Percentiles rank a stretch among this genome's conserved stretches.
phyloP scores from a whole-genome alignment of 2,329 filamentous ascomycete genomes.

The Coniochaeta ligniaria region DNA sequence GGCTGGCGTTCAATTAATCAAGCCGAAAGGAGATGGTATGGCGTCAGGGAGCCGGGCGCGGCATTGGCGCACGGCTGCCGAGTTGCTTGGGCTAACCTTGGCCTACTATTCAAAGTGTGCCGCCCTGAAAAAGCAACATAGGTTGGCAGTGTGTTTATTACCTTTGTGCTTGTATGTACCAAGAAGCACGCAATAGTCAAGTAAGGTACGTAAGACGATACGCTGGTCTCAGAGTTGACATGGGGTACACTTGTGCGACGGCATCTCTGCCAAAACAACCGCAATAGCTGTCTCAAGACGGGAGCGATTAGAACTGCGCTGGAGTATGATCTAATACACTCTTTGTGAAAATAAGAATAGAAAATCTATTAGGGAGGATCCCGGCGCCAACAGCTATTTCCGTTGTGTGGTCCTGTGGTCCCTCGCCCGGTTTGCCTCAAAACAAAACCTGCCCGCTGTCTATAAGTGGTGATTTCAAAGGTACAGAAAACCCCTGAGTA shows the following conservation, averaged over 20 bases:
- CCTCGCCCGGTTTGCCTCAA: background rate
- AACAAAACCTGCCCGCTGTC: background rate
- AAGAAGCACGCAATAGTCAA: background rate
- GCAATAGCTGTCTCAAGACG: no score
- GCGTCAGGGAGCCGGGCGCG: background rate
- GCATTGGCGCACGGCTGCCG: background rate
- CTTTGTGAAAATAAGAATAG: background rate
- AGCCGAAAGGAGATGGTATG: background rate
- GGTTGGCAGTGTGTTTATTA: background rate
- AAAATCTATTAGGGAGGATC: background rate
- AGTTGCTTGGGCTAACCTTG: background rate
- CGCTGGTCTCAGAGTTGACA: background rate
- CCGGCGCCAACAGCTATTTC: background rate
- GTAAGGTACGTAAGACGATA: background rate
- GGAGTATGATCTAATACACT: background rate
- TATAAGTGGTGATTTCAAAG: conserved; percentile 14
- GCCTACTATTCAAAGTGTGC: background rate
- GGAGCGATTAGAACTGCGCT: no score
- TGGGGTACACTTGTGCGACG: no score
- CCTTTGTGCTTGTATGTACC: background rate
- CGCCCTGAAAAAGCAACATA: no score
- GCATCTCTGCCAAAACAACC: no score
- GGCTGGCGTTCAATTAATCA: background rate
- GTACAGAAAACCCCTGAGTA: background rate
- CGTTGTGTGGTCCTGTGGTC: background rate